phyloP scores from a whole-genome alignment of 169 alveolate species.

The Plasmodium cynomolgi region DNA sequence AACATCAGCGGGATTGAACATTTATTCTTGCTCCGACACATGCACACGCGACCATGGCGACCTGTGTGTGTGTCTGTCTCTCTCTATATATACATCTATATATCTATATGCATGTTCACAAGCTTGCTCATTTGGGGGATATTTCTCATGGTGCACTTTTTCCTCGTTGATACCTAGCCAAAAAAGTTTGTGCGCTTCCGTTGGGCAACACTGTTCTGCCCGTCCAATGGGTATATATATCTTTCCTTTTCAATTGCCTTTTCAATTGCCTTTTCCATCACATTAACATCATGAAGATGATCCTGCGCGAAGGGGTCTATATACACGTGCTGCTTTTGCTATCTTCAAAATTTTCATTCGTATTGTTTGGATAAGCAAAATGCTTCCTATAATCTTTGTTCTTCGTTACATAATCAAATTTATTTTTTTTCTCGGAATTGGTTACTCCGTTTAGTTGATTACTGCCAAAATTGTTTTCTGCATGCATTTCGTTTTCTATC shows the following conservation, averaged over 20 bases:
- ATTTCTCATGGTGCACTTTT: not conserved
- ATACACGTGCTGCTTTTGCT: slow-evolving; percentile 35
- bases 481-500: slow-evolving; percentile 16
- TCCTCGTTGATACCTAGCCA: not conserved
- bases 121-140: not conserved
- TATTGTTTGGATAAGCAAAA: not conserved
- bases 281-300: not conserved
- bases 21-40: not conserved
- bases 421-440: slow-evolving; percentile 17
- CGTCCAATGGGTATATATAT: not conserved
- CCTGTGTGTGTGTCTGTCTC: not conserved
- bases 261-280: not conserved
- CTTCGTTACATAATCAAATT: slow-evolving; percentile 24
- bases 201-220: not conserved
- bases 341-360: slow-evolving; percentile 32
- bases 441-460: slow-evolving; percentile 22
- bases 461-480: slow-evolving; percentile 17
- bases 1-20: not conserved
- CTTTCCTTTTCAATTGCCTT: not conserved
- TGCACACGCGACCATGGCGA: not conserved
- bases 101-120: not conserved
- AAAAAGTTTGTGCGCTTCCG: not conserved
- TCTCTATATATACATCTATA: no score
- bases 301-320: not conserved
- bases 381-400: slow-evolving; percentile 47